Evolutionary conservation across 2,329 filamentous ascomycete species (phyloP).

Genomic region (Diaporthe citriasiana): DNA sequence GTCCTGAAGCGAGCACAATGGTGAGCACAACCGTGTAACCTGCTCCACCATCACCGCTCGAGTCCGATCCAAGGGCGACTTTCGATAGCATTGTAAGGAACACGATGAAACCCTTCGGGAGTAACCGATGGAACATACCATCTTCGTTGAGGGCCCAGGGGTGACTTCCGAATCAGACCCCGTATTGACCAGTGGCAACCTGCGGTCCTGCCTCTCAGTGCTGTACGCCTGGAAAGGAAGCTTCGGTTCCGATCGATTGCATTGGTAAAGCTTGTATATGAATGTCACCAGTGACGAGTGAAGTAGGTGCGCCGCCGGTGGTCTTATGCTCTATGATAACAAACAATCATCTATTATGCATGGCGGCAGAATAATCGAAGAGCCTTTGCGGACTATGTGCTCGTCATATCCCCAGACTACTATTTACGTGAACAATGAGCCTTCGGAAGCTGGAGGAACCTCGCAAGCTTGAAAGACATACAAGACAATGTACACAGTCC

Average conservation of each 20-base stretch:
- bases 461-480: neutral
- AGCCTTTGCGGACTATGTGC: neutral
- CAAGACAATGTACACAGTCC: neutral
- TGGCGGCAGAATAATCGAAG: neutral
- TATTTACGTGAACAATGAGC: neutral
- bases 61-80: neutral
- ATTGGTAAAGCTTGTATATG: neutral
- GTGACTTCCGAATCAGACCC: no score
- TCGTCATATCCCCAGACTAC: neutral
- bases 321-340: neutral
- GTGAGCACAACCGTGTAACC: neutral
- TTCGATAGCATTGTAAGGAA: neutral
- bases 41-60: neutral
- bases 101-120: neutral
- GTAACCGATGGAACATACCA: neutral
- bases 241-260: no score
- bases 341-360: no score
- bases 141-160: neutral
- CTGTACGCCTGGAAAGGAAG: neutral
- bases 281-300: neutral
- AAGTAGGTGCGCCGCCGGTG: neutral
- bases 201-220: no score
- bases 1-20: constrained; percentile 12
- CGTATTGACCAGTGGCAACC: neutral
- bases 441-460: neutral